phyloP scores from a whole-genome alignment of 306 rosid genomes.

The Trifolium subterraneum region DNA sequence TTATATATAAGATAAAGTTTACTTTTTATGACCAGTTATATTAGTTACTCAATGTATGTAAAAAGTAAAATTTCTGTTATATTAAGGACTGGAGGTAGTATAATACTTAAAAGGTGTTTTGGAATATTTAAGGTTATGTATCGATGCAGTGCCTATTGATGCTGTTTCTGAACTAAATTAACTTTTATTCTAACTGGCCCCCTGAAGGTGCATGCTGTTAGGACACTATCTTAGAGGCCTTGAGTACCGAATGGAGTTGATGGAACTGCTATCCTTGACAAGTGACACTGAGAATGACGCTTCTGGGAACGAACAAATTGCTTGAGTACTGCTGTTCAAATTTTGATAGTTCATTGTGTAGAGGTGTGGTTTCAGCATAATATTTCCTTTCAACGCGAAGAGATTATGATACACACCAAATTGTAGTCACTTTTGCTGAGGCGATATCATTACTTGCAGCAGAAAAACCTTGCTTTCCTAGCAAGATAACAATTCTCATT shows the following conservation, averaged over 20 bases:
- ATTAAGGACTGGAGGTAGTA: too few species aligned
- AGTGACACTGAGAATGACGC: constrained; percentile 52
- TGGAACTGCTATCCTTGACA: constrained; percentile 66
- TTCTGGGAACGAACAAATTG: constrained; percentile 47
- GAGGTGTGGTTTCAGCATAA: constrained; percentile 20
- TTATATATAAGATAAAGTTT: too few species aligned
- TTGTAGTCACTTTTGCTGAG: constrained; percentile 31
- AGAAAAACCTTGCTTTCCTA: constrained; percentile 28
- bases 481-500: neutral
- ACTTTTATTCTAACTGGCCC: constrained; percentile 21
- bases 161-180: constrained; percentile 34
- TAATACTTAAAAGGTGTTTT: constrained; percentile 28
- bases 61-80: too few species aligned
- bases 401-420: constrained; percentile 26
- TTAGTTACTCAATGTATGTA: too few species aligned
- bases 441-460: constrained; percentile 10
- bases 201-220: constrained; percentile 83
- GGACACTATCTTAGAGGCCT: constrained; percentile 94
- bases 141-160: constrained; percentile 23
- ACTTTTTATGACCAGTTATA: too few species aligned
- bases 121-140: constrained; percentile 21
- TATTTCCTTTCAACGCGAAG: constrained; percentile 37
- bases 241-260: constrained; percentile 83
- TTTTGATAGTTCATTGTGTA: constrained; percentile 46
- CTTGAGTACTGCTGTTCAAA: constrained; percentile 47